phyloP scores from a whole-genome alignment of 2,329 filamentous ascomycete species.

The Trichoderma simmonsii region DNA sequence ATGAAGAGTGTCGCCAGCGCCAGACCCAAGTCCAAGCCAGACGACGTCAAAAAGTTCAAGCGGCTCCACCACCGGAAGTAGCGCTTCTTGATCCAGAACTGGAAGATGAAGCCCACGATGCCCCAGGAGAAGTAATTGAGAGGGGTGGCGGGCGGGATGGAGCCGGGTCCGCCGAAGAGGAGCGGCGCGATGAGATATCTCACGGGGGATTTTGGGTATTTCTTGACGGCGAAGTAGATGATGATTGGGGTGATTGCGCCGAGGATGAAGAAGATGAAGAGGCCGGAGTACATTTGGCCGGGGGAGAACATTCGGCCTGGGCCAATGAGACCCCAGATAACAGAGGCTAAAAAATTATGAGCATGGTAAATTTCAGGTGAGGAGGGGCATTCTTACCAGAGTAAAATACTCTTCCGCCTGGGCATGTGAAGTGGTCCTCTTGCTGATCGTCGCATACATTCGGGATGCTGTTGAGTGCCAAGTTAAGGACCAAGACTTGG shows the following conservation, averaged over 20 bases:
- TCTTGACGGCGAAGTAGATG: conserved; percentile 49
- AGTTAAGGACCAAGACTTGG: conserved; percentile 62
- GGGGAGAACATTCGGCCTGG: conserved; percentile 62
- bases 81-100: conserved; percentile 62
- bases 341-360: conserved; percentile 44
- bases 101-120: conserved; percentile 67
- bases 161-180: conserved; percentile 58
- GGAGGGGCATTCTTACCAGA: conserved; percentile 41
- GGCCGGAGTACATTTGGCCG: conserved; percentile 57
- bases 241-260: conserved; percentile 52
- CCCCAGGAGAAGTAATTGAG: conserved; percentile 75
- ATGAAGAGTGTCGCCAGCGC: conserved; percentile 65
- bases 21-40: conserved; percentile 66
- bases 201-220: conserved; percentile 49
- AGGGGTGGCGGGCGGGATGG: conserved; percentile 65
- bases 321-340: conserved; percentile 67
- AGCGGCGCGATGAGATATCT: conserved; percentile 59
- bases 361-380: background rate
- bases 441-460: conserved; percentile 60
- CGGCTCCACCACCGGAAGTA: conserved; percentile 70
- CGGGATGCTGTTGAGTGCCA: conserved; percentile 58
- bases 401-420: conserved; percentile 62
- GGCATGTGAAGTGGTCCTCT: conserved; percentile 59
- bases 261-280: conserved; percentile 58
- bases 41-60: conserved; percentile 70